Evolutionary conservation across 1,284 basidiomycete genomes (phyloP).

Genomic region (Sporisorium sorghi): DNA sequence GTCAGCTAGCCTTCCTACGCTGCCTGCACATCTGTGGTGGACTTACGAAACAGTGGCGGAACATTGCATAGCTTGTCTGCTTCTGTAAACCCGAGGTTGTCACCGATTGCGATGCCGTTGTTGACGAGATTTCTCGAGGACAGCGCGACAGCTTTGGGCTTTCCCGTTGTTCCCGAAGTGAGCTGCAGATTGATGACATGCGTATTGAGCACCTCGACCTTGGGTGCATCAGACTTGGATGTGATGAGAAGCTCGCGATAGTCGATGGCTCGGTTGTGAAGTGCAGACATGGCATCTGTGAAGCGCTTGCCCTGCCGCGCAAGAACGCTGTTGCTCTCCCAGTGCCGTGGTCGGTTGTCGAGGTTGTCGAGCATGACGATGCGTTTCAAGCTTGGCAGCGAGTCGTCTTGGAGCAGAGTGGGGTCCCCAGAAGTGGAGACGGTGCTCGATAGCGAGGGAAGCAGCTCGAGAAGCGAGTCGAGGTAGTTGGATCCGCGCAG

Average conservation of each 20-base stretch:
- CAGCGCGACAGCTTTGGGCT: constrained; percentile 59
- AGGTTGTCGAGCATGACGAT: constrained; percentile 79
- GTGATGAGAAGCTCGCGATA: constrained; percentile 55
- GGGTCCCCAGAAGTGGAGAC: constrained; percentile 50
- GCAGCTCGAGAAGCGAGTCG: constrained; percentile 72
- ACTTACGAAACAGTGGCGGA: constrained; percentile 58
- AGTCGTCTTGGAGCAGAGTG: constrained; percentile 73
- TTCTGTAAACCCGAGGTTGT: constrained; percentile 74
- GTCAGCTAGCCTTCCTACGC: background rate
- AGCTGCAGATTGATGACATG: constrained; percentile 80
- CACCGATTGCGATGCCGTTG: constrained; percentile 79
- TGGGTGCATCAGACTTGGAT: constrained; percentile 75
- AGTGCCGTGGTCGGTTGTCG: constrained; percentile 42
- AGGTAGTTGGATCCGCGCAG: constrained; percentile 61
- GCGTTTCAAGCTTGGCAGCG: constrained; percentile 76
- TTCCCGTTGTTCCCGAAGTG: constrained; percentile 46
- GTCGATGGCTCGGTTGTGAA: constrained; percentile 42
- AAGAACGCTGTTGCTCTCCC: constrained; percentile 55
- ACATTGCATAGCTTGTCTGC: constrained; percentile 53
- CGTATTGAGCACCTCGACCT: constrained; percentile 72
- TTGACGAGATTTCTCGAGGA: constrained; percentile 78
- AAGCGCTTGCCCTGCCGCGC: constrained; percentile 47
- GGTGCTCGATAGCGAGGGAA: constrained; percentile 77
- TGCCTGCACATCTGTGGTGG: background rate
- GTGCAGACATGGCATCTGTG: constrained; percentile 36